Percentiles rank a stretch among this genome's conserved stretches.
Evolutionary conservation across 495 filamentous ascomycete genomes (phyloP).

Genomic region (Copromyces sp.): DNA sequence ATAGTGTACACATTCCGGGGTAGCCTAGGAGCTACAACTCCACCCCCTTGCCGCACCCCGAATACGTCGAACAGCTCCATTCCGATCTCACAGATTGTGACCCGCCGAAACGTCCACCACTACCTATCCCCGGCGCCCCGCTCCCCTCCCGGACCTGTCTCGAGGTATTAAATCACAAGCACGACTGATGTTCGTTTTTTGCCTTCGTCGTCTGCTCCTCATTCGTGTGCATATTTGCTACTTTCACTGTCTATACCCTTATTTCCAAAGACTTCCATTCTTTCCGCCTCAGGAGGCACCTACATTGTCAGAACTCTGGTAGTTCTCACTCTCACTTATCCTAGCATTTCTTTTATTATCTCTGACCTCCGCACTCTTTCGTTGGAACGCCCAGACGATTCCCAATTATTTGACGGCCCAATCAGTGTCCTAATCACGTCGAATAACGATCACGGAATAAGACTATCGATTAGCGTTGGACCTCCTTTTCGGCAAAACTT

Average conservation of each 20-base stretch:
- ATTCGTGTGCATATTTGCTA: background rate
- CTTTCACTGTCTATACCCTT: conserved; percentile 3
- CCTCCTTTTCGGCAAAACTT: background rate
- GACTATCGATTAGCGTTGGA: background rate
- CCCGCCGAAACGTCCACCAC: conserved; percentile 1
- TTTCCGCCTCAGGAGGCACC: background rate
- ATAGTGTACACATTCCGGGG: background rate
- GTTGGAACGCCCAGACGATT: conserved; percentile 2
- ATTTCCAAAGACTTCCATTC: conserved; percentile 13
- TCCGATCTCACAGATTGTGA: conserved; percentile 9
- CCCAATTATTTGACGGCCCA: background rate
- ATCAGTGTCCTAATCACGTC: background rate
- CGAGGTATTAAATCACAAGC: conserved; percentile 1
- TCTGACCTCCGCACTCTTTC: conserved; percentile 1
- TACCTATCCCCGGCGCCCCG: background rate
- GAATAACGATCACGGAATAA: background rate
- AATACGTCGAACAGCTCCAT: conserved; percentile 7
- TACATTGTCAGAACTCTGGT: conserved; percentile 36
- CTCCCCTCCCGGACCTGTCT: background rate
- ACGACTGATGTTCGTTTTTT: background rate
- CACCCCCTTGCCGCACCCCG: background rate
- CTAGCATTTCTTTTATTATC: conserved; percentile 11
- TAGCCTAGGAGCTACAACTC: background rate
- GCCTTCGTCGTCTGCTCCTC: background rate
- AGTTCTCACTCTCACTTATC: conserved; percentile 33